Evolutionary conservation across 2,329 filamentous ascomycete genomes (phyloP).

Genomic region (Venturia asperata): DNA sequence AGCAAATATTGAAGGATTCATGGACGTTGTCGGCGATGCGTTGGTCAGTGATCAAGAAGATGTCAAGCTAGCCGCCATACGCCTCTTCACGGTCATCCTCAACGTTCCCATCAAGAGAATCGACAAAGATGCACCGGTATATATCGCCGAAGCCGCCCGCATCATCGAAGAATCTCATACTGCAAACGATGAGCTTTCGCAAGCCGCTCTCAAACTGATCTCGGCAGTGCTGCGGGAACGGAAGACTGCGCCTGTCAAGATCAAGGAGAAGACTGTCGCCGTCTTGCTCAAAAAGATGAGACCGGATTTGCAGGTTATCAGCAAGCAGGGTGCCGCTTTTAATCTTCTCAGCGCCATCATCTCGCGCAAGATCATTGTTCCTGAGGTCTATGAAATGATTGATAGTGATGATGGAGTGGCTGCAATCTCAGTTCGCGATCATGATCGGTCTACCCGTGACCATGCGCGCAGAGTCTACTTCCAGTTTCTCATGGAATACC

Average conservation of each 20-base stretch:
- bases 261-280: constrained; percentile 77
- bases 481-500: constrained; percentile 90
- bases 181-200: constrained; percentile 75
- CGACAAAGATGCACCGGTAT: constrained; percentile 66
- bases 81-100: constrained; percentile 75
- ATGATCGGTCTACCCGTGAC: constrained; percentile 80
- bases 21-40: constrained; percentile 83
- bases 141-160: constrained; percentile 77
- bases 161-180: constrained; percentile 68
- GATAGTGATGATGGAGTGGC: constrained; percentile 85
- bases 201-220: constrained; percentile 82
- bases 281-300: constrained; percentile 75
- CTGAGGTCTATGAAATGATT: constrained; percentile 82
- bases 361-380: constrained; percentile 75
- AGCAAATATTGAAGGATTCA: constrained; percentile 72
- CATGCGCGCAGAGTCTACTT: constrained; percentile 84
- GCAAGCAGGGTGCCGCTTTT: constrained; percentile 88
- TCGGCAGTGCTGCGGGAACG: constrained; percentile 78
- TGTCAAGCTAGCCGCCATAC: constrained; percentile 80
- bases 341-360: constrained; percentile 87
- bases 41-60: constrained; percentile 82
- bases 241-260: constrained; percentile 60
- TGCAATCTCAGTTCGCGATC: constrained; percentile 91
- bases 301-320: constrained; percentile 84
- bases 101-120: constrained; percentile 70